A percentile compares a stretch with the other conserved stretches of the same genome.
phyloP scores from a whole-genome alignment of 1,139 yeast genomes.

The Geotrichum cucujoidarum region DNA sequence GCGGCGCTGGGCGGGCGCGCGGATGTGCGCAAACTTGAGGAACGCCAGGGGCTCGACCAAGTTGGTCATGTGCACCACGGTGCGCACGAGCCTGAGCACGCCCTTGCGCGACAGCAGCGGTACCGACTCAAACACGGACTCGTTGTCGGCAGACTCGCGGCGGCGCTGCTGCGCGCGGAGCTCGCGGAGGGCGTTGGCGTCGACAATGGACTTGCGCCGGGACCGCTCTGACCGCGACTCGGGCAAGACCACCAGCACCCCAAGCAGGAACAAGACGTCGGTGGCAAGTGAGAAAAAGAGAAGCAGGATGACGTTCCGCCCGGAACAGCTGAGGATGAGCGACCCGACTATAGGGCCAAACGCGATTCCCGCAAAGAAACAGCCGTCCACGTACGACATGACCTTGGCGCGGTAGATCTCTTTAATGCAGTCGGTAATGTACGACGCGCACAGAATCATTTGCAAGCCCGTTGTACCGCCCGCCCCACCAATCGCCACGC shows the following conservation, averaged over 20 bases:
- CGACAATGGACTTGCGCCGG: constrained; percentile 40
- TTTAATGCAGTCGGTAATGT: constrained; percentile 62
- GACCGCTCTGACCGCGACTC: constrained; percentile 53
- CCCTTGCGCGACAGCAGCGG: too few relatives aligned
- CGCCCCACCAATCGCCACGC: constrained; percentile 43
- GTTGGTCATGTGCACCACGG: constrained; percentile 23
- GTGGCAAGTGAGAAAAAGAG: constrained; percentile 29
- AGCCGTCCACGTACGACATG: constrained; percentile 54
- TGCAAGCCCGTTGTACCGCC: constrained; percentile 54
- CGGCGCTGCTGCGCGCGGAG: constrained; percentile 12
- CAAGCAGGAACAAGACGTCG: constrained; percentile 32
- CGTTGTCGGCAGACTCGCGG: not conserved
- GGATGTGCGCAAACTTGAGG: constrained; percentile 38
- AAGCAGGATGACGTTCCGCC: constrained; percentile 27
- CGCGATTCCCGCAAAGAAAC: constrained; percentile 56
- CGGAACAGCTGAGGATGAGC: constrained; percentile 31
- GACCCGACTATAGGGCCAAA: constrained; percentile 65
- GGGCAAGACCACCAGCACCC: constrained; percentile 44
- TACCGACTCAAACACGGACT: too few relatives aligned
- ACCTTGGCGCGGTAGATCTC: constrained; percentile 50
- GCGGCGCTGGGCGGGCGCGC: constrained; percentile 40
- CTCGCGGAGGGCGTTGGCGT: constrained; percentile 7
- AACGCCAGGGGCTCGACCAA: constrained; percentile 46
- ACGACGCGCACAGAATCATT: constrained; percentile 53
- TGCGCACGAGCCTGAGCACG: too few relatives aligned